Evolutionary conservation across 192 early-diverging fungal species (phyloP).

Genomic region (Coemansia sp.): DNA sequence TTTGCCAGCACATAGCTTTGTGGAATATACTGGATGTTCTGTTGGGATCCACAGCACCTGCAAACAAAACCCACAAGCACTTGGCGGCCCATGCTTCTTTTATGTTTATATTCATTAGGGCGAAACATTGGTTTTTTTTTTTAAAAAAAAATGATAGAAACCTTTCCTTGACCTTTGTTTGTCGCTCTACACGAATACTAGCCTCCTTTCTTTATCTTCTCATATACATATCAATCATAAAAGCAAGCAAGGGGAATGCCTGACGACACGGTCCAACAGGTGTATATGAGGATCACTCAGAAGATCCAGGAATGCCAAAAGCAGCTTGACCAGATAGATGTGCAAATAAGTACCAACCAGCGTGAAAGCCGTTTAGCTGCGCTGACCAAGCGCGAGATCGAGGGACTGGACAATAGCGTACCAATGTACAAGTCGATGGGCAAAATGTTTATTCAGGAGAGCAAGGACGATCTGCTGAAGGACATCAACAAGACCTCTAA

Average conservation of each 20-base stretch:
- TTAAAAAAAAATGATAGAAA: too few relatives aligned
- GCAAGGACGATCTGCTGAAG: constrained; percentile 25
- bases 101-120: not conserved
- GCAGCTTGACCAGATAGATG: constrained; percentile 44
- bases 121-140: too few relatives aligned
- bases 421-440: constrained; percentile 50
- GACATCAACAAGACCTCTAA: constrained; percentile 30
- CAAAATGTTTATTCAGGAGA: constrained; percentile 54
- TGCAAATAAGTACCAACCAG: constrained; percentile 43
- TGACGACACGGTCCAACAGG: constrained; percentile 43
- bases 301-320: constrained; percentile 45
- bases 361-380: constrained; percentile 45
- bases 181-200: too few relatives aligned
- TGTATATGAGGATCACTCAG: constrained; percentile 45
- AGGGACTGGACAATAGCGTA: constrained; percentile 24
- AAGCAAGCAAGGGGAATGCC: constrained; percentile 15
- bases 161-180: too few relatives aligned
- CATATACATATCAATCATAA: not conserved
- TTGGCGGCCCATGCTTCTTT: not conserved
- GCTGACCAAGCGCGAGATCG: constrained; percentile 48
- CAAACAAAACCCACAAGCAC: not conserved
- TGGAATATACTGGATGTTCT: too few relatives aligned
- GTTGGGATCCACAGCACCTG: too few relatives aligned
- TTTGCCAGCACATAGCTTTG: too few relatives aligned
- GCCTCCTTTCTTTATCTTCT: not conserved